Evolutionary conservation across 805 yeast genomes (phyloP), one percentile per base, ranked within the genome.

Genomic region (Brettanomyces nanus): DNA sequence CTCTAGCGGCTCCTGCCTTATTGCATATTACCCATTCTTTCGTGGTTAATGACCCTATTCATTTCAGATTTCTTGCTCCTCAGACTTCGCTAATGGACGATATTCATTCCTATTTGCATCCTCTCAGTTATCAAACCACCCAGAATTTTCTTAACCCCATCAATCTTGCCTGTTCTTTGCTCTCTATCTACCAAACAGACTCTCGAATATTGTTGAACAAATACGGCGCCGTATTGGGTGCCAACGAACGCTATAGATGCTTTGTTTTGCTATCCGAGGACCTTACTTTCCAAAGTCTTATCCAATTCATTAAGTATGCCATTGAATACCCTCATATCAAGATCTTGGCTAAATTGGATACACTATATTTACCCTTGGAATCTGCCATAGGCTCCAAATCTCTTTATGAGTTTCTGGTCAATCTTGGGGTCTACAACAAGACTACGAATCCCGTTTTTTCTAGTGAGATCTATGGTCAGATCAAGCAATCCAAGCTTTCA

Each of bases 291-390:
- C 41, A 35, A n/a, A 36, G 41, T 6, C 37, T 61, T 6, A 44
- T 61, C 9, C 35, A 44, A 11, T 43, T 53, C 19, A 47, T 62
- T 22, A 56, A 56, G 35, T 54, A 50, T 31, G 46, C 54, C 10
- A 52, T 61, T 6, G 43, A 49, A 17, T 51, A 61, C 39, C 65
- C 66, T 11, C 61, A 62, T 48, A 44, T 47, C 2, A 31, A 30
- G 6, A 27, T 62, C 6, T 25, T 45, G 3, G 15, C 30, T 0
- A 46, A 48, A 33, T 27, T 58, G 11, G 5, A n/a, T 11, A n/a
- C 31, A 18, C 27, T 59, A 6, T 43, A 35, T 7, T 37, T 42
- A 9, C 36, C 41, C 14, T 28, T 39, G 2, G 23, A 21, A 9
- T 11, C 22, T 9, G 17, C 20, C 2, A 36, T 34, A 4, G 37